phyloP scores from a whole-genome alignment of 2,329 filamentous ascomycete species.

The Ophiosphaerella herpotricha region DNA sequence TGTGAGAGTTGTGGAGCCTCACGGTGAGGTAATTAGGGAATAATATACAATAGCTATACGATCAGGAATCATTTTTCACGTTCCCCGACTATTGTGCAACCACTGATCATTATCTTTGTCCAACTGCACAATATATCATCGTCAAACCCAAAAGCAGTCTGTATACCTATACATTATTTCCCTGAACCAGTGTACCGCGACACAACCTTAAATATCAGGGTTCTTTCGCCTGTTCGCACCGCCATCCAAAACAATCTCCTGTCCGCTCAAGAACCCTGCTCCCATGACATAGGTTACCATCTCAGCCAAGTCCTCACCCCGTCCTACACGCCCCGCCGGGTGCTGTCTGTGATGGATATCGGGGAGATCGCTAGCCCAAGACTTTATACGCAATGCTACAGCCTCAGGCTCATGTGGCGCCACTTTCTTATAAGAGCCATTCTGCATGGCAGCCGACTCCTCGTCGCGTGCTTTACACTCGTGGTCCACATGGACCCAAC shows the following conservation, averaged over 20 bases:
- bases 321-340: constrained; percentile 54
- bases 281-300: constrained; percentile 50
- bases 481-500: constrained; percentile 56
- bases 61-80: no score
- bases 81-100: no score
- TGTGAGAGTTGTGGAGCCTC: no score
- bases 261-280: constrained; percentile 48
- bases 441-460: constrained; percentile 31
- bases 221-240: constrained; percentile 30
- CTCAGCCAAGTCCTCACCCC: constrained; percentile 53
- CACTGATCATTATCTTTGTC: no score
- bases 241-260: constrained; percentile 28
- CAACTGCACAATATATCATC: no score
- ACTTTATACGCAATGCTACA: constrained; percentile 14
- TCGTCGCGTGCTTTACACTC: constrained; percentile 49
- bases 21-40: no score
- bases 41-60: no score
- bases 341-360: constrained; percentile 56
- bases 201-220: constrained; percentile 15
- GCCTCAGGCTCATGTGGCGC: constrained; percentile 24
- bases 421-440: constrained; percentile 17
- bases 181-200: not conserved
- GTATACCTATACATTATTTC: no score
- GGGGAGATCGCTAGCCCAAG: constrained; percentile 53
- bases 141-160: no score